A percentile compares a stretch with the other conserved stretches of the same genome.
Evolutionary conservation across 176 grass and related monocot genomes (phyloP).

Genomic region (Aegilops speltoides): DNA sequence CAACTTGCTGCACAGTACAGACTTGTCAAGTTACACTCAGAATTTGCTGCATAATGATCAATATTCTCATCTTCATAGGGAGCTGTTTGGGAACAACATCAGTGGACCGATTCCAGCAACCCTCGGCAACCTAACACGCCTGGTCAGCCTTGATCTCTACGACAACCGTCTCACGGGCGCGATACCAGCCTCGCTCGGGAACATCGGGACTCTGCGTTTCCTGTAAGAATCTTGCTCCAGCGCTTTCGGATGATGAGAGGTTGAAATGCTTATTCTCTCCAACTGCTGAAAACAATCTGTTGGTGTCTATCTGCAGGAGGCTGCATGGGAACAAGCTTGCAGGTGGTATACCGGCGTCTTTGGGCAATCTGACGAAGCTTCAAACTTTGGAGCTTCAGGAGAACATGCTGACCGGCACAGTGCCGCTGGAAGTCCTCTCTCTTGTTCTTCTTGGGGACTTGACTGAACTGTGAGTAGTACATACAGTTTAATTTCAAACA

Average conservation of each 20-base stretch:
- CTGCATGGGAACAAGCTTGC: conserved; percentile 29
- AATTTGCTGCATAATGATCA: neutral
- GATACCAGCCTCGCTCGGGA: conserved; percentile 15
- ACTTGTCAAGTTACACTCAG: neutral
- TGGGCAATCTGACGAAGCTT: conserved; percentile 32
- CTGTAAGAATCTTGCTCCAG: neutral
- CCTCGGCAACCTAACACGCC: conserved; percentile 26
- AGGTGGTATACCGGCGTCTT: conserved; percentile 6
- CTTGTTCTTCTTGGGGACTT: conserved; percentile 27
- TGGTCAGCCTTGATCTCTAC: conserved; percentile 33
- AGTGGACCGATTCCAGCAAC: conserved; percentile 27
- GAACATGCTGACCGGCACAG: conserved; percentile 11
- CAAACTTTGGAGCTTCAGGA: conserved; percentile 15
- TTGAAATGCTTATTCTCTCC: neutral
- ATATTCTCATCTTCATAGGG: conserved; percentile 11
- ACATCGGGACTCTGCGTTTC: conserved; percentile 3
- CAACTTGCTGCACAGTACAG: neutral
- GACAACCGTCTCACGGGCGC: neutral
- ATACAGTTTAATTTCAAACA: neutral
- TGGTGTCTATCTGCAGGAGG: conserved; percentile 25
- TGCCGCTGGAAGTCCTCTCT: conserved; percentile 33
- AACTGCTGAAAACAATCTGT: neutral
- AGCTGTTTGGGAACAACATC: conserved; percentile 20
- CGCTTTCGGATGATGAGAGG: neutral
- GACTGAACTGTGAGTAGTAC: conserved; percentile 35